phyloP scores from a whole-genome alignment of 129 eudicot species.

The Mikania micrantha region DNA sequence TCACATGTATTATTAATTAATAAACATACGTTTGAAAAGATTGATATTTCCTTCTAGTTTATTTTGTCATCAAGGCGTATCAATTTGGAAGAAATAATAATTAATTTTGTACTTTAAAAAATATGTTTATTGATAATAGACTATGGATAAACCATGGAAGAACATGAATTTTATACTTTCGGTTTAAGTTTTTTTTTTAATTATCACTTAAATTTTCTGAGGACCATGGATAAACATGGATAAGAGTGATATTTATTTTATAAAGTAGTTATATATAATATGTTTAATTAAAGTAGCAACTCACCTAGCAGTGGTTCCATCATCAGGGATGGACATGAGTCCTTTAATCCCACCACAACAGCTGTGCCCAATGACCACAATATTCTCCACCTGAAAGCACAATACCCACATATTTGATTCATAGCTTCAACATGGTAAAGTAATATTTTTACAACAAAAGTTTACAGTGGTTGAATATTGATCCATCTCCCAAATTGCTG shows the following conservation, averaged over 20 bases:
- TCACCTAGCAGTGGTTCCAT: constrained; percentile 71
- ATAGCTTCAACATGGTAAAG: background rate
- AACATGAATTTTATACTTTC: no score
- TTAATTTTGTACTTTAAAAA: no score
- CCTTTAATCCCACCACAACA: constrained; percentile 99
- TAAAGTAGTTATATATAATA: background rate
- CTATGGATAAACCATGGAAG: no score
- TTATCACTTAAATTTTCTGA: background rate
- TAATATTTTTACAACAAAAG: constrained; percentile 6
- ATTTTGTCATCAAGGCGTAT: background rate
- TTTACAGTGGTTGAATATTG: constrained; percentile 5
- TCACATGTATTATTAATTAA: background rate
- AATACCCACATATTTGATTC: background rate
- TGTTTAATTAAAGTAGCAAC: background rate
- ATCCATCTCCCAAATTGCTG: constrained; percentile 23
- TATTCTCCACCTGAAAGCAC: constrained; percentile 77
- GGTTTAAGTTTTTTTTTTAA: no score
- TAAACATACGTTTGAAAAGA: background rate
- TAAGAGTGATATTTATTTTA: background rate
- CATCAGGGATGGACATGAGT: constrained; percentile 92
- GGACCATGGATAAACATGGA: background rate
- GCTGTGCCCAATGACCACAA: constrained; percentile 95
- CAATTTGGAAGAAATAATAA: no score
- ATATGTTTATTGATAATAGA: no score
- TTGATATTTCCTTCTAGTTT: background rate